Base-by-base conservation (phyloP, 169 alveolate species). In the Cytauxzoon felis region DNA sequence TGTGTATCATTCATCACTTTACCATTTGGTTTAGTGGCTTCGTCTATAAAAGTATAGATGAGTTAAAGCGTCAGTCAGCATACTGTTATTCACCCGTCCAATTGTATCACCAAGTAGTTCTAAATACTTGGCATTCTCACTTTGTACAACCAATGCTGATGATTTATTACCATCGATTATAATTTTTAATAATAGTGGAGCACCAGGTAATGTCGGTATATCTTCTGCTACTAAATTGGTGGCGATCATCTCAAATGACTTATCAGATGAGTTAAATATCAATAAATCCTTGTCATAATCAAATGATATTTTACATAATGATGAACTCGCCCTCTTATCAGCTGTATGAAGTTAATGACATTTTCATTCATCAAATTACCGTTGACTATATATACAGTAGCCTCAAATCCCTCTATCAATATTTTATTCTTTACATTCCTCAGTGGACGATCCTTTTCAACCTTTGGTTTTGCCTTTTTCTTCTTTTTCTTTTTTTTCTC, bases 71-170 rank as follows among this genome's bases (percentile, higher is more conserved):
- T n/a, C n/a, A n/a, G n/a, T n/a, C n/a, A n/a, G n/a, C n/a, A n/a
- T n/a, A n/a, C n/a, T n/a, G n/a, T 56, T 40, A 16, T 45, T 40
- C 6, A 40, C 69, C 82, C 82, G 63, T 2, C 82, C 82, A 8
- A 72, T 58, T 11, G 82, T 72, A 5, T 78, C 82, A 24, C 75
- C 82, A 36, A 72, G 53, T 5, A 72, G 52, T 41, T 72, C 56
- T 23, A 72, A 49, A 62, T 61, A 45, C 29, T 65, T 49, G 9
- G 50, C 71, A 29, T 26, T 33, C 5, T 58, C 23, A 26, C 75
- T 50, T 38, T 72, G 75, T 6, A 72, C 49, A 13, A 63, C 82
- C 32, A 72, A 40, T 2, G 67, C 82, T 9, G 82, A 48, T 29
- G 73, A 52, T 13, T 19, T 18, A 38, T 47, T 29, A 41, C 34